These are phyloP conservation scores for Teratosphaeria nubilosa DNA, from an alignment of 2,329 filamentous ascomycete species.

Conservation along the genomic window DNA sequence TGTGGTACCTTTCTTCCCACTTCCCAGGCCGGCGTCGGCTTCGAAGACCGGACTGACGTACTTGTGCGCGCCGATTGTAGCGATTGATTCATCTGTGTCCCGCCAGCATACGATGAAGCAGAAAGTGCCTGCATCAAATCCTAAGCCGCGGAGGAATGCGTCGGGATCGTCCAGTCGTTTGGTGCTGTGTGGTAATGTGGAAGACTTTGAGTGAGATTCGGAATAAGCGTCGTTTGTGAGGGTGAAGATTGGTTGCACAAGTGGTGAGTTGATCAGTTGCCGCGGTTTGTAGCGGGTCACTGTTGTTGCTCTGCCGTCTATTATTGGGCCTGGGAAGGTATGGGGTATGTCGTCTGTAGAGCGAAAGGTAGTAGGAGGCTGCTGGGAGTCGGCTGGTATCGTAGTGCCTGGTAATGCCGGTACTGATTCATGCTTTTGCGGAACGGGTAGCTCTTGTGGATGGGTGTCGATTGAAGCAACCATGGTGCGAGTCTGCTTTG, in stretches of 20 bases:
- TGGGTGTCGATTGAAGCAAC: not conserved
- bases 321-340: conserved; percentile 5
- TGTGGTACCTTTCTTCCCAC: not conserved
- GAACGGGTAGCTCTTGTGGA: not conserved
- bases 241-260: conserved; percentile 2
- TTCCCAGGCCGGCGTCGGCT: not conserved
- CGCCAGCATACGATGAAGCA: conserved; percentile 7
- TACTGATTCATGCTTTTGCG: not conserved
- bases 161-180: not conserved
- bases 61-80: conserved; percentile 8
- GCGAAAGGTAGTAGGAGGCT: not conserved
- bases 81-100: conserved; percentile 2
- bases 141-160: conserved; percentile 5
- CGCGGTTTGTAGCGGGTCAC: conserved; percentile 8
- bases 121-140: conserved; percentile 9
- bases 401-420: conserved; percentile 1
- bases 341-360: not conserved
- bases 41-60: conserved; percentile 3
- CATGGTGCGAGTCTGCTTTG: not conserved
- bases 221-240: conserved; percentile 11
- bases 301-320: conserved; percentile 7
- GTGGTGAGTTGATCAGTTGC: conserved; percentile 4
- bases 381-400: not conserved
- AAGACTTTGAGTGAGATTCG: not conserved
- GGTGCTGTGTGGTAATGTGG: not conserved